Evolutionary conservation across 148 eudicot species (phyloP).

Genomic region (Camellia lanceoleosa): DNA sequence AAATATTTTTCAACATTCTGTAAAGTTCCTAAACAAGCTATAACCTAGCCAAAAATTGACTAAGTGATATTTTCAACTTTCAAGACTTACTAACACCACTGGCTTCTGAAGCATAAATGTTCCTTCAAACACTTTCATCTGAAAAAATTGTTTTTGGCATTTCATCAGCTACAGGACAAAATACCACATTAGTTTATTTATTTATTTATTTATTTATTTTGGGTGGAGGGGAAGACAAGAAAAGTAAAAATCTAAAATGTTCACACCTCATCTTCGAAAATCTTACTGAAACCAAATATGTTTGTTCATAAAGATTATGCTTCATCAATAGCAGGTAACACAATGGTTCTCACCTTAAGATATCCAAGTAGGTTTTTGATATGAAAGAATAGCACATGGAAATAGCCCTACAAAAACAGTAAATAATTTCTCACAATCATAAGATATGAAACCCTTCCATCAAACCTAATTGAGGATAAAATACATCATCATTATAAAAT

Average conservation of each 20-base stretch:
- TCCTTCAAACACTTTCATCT: slow-evolving; percentile 67
- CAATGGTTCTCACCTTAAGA: slow-evolving; percentile 17
- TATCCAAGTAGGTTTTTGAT: slow-evolving; percentile 32
- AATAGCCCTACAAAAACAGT: slow-evolving; percentile 58
- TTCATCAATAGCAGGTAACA: slow-evolving; percentile 86
- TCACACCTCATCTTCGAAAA: slow-evolving; percentile 47
- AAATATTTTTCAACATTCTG: no score
- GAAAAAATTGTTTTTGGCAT: slow-evolving; percentile 26
- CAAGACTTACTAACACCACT: slow-evolving; percentile 3
- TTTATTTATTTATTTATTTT: no score
- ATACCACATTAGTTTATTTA: neutral
- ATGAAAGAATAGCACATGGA: slow-evolving; percentile 61
- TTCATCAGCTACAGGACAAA: slow-evolving; percentile 46
- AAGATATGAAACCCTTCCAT: neutral
- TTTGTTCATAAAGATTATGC: slow-evolving; percentile 65
- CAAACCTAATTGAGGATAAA: neutral
- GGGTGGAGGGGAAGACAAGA: neutral
- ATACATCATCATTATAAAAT: no score
- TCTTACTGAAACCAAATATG: slow-evolving; percentile 64
- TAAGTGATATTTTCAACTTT: neutral
- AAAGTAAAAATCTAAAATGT: neutral
- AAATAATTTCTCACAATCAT: neutral
- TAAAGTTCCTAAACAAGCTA: neutral
- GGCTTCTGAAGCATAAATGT: slow-evolving; percentile 63
- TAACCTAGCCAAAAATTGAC: neutral